Conservation (phyloP, 1,284 basidiomycete genomes). For the Microbotryum scabiosae region DNA sequence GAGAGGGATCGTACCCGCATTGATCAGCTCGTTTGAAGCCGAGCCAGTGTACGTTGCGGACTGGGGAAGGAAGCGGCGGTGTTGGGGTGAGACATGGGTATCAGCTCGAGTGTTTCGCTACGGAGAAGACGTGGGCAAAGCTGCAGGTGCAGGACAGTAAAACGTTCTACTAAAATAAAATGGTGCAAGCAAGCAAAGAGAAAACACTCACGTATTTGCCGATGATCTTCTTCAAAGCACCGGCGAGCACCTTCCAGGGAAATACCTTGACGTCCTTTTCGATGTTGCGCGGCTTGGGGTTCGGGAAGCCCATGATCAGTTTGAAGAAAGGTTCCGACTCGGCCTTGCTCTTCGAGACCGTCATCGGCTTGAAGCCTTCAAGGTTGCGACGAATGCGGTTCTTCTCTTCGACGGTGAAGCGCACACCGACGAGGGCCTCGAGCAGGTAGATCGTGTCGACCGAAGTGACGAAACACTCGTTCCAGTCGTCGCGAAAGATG, state of each 20-base stretch:
- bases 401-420: conserved; percentile 90
- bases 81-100: neutral
- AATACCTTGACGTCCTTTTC: conserved; percentile 98
- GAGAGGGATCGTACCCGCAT: neutral
- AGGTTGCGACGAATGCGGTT: conserved; percentile 89
- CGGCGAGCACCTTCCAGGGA: conserved; percentile 71
- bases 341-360: conserved; percentile 75
- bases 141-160: no score
- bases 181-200: neutral
- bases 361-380: conserved; percentile 82
- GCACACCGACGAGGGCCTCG: conserved; percentile 71
- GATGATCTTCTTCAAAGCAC: conserved; percentile 83
- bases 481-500: conserved; percentile 72
- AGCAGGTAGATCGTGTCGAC: conserved; percentile 91
- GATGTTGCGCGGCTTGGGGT: conserved; percentile 89
- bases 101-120: neutral
- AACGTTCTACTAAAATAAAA: no score
- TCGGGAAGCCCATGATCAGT: conserved; percentile 88
- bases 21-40: neutral
- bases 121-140: neutral
- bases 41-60: conserved; percentile 27
- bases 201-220: conserved; percentile 52
- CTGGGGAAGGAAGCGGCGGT: conserved; percentile 1
- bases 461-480: conserved; percentile 74
- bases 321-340: conserved; percentile 81